Base-by-base conservation (phyloP, 768 basidiomycete genomes). In the Pluteus cervinus region DNA sequence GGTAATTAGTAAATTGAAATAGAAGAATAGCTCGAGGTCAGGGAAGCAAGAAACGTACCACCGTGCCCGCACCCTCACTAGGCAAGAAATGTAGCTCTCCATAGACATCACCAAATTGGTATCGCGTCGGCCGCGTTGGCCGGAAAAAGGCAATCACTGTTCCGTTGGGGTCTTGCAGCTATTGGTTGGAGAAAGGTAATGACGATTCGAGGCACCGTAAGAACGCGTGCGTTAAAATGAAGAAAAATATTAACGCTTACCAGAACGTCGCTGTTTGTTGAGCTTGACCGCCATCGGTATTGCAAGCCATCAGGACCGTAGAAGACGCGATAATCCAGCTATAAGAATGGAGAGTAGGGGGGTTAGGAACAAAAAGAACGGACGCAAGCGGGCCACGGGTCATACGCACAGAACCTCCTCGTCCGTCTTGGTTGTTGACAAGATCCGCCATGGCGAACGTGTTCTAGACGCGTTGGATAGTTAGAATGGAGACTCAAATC, bases 61-160 rank as follows among this genome's bases (percentile, higher is more conserved):
- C 84, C 40, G 86, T 86, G 32, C 86, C 86, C 50, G 78, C 74
- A 32, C 88, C 87, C 39, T 82, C 86, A 35, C 65, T 71, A 53
- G 83, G 81, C 57, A 85, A 66, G 58, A 88, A 87, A 54, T 88
- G 86, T 46, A 91, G 70, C 54, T 91, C 87, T 45, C 85, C 84
- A 56, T 81, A 83, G 24, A 89, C 87, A 54, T 90, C 87, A 45
- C 87, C 87, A 47, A 89, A 74, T 56, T 84, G 82, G 68, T 86
- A 89, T 48, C 83, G 81, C 39, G 81, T 82, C 43, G 77, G 76
- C 51, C 80, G 75, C 43, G 79, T 82, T 37, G 81, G 82, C 35
- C 79, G 81, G 70, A 82, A 86, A 61, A 85, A 81, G 24, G 87
- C 87, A 48, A 91, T 80, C 41, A 80, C 68, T 45, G 68, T 73